These are phyloP conservation scores for Diatrype stigma DNA, from an alignment of 2,329 filamentous ascomycete genomes.

Conservation along the genomic window DNA sequence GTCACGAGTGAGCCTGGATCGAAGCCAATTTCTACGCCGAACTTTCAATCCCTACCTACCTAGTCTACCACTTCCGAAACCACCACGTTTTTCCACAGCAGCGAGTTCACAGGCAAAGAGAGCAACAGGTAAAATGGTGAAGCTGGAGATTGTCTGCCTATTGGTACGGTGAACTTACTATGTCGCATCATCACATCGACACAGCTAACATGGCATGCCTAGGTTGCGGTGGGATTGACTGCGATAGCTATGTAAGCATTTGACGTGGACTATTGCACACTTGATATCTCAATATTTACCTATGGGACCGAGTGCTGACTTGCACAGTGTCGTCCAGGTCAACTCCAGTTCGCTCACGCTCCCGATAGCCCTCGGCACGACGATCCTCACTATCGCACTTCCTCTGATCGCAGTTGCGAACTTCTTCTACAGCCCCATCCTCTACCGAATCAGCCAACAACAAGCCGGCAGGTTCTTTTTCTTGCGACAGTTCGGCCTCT, in stretches of 20 bases:
- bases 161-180: no score
- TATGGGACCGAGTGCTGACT: not conserved
- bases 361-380: constrained; percentile 24
- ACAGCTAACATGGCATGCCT: not conserved
- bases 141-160: not conserved
- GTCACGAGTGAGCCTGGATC: no score
- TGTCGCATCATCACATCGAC: not conserved
- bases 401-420: constrained; percentile 24
- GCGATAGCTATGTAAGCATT: constrained; percentile 13
- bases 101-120: not conserved
- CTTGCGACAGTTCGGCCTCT: constrained; percentile 22
- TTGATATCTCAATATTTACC: not conserved
- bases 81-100: not conserved
- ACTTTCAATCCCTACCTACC: no score
- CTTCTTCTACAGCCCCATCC: constrained; percentile 17
- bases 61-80: no score
- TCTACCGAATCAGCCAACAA: constrained; percentile 5
- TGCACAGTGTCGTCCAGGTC: constrained; percentile 24
- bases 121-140: not conserved
- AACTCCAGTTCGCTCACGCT: constrained; percentile 23
- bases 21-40: not conserved
- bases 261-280: not conserved
- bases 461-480: not conserved
- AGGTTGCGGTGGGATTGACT: constrained; percentile 12
- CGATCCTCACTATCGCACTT: constrained; percentile 24